Base-by-base conservation (phyloP, 192 early-diverging fungal species). In the Coemansia sp. region DNA sequence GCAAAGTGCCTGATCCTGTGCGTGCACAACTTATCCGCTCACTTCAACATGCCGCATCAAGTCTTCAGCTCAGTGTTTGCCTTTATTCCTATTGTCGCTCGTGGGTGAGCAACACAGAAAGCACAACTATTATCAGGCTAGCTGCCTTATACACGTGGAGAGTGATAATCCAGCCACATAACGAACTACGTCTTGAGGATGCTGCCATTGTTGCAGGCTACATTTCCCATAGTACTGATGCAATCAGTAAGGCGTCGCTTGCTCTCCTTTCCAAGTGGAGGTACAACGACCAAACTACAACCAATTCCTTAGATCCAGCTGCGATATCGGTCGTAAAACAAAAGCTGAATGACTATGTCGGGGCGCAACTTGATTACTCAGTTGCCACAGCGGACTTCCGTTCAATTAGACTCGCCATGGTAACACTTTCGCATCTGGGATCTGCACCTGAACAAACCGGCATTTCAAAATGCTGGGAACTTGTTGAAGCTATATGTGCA, bases 21-120 rank as follows among this genome's bases (percentile, higher is more conserved):
- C 73, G 82, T 1, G 70, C 71, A 36, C 82, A 76, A 32, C 62
- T 84, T 12, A 80, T 84, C 36, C 68, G 61, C 45, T 84, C 82
- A n/a, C 70, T 84, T 11, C 61, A 62, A 18, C 77, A 84, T 39
- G 82, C 82, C 4, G 76, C 76, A 21, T 56, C 69, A 3, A 74
- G 67, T 52, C 69, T 83, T n/a, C 72, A 74, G 51, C 73, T 83
- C 7, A 74, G 80, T 64, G 60, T 51, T 8, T 41, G 66, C n/a
- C 80, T 83, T 12, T 78, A 78, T 16, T 42, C 55, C 15, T 61
- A 70, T 43, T 77, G 80, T 61, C 66, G 72, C 42, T 37, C 57
- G 18, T 83, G 80, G 80, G 49, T 66, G 9, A 48, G 56, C 16
- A 68, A 66, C 2, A 40, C 72, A 5, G 67, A 69, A 6, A 75